Percentiles rank a stretch among this genome's conserved stretches.
phyloP scores from a whole-genome alignment of 2,329 filamentous ascomycete species.

The Tricladium varicosporioides region DNA sequence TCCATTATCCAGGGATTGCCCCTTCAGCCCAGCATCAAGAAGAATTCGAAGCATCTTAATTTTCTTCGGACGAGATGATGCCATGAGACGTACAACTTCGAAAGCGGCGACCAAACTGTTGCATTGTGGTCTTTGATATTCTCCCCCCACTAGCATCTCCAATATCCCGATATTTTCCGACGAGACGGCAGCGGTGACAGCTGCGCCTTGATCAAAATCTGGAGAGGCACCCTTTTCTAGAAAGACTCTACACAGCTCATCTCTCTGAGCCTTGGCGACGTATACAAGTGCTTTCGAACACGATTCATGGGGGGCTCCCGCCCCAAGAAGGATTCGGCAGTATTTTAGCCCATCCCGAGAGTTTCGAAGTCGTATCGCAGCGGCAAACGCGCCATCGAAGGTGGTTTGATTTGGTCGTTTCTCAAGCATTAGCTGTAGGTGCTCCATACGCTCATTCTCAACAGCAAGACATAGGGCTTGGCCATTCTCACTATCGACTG shows the following conservation, averaged over 20 bases:
- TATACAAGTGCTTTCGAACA: constrained; percentile 6
- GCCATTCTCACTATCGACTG: constrained; percentile 8
- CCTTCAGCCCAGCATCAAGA: constrained; percentile 9
- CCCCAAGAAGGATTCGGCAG: constrained; percentile 2
- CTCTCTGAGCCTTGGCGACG: not conserved
- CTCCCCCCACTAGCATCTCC: constrained; percentile 1
- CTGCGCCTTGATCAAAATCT: constrained; percentile 7
- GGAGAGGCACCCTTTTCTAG: constrained; percentile 6
- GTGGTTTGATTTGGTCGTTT: constrained; percentile 6
- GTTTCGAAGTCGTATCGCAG: constrained; percentile 5
- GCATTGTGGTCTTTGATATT: not conserved
- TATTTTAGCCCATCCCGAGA: constrained; percentile 10
- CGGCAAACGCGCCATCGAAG: constrained; percentile 5
- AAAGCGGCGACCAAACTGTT: constrained; percentile 8
- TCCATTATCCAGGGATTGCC: constrained; percentile 4
- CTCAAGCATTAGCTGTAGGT: constrained; percentile 6
- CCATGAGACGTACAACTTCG: constrained; percentile 1
- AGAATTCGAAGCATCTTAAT: constrained; percentile 7
- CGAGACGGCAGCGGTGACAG: constrained; percentile 6
- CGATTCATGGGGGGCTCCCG: not conserved
- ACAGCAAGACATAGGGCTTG: constrained; percentile 7
- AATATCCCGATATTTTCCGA: constrained; percentile 8
- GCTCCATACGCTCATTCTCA: not conserved
- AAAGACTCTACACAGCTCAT: constrained; percentile 9
- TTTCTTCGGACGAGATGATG: not conserved